A percentile compares a stretch with the other conserved stretches of the same genome.
These are phyloP conservation scores for Ceratocystis diversiconidia DNA, from an alignment of 2,329 filamentous ascomycete genomes.

Conservation along the genomic window DNA sequence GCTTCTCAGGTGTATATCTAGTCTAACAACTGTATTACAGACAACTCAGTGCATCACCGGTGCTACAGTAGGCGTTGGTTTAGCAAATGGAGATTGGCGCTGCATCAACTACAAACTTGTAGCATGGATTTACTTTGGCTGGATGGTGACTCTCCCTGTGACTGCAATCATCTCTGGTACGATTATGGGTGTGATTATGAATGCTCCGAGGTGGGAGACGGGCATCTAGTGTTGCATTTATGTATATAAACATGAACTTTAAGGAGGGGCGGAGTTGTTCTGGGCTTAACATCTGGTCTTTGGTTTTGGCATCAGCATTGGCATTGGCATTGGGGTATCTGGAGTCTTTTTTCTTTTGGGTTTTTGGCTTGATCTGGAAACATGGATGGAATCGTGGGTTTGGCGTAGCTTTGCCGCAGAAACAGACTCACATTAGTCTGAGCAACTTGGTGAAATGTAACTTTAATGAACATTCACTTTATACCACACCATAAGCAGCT, in stretches of 20 bases:
- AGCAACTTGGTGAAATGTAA: background rate
- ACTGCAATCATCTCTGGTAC: slow-evolving; percentile 36
- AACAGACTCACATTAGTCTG: background rate
- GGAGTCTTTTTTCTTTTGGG: background rate
- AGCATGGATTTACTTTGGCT: slow-evolving; percentile 34
- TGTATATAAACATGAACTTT: background rate
- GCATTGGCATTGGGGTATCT: background rate
- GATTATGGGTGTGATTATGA: slow-evolving; percentile 40
- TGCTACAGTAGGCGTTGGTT: slow-evolving; percentile 37
- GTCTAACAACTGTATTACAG: background rate
- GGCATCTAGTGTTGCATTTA: background rate
- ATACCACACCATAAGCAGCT: background rate
- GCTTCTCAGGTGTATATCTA: background rate
- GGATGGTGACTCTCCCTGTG: slow-evolving; percentile 38
- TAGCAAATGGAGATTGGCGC: slow-evolving; percentile 35
- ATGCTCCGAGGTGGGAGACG: slow-evolving; percentile 32
- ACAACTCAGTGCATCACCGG: slow-evolving; percentile 41
- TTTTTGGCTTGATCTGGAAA: background rate
- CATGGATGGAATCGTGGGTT: background rate
- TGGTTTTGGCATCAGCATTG: background rate
- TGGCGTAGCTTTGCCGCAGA: background rate
- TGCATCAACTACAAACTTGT: slow-evolving; percentile 37
- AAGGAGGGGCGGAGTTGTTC: no score
- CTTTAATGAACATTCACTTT: background rate
- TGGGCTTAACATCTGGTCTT: background rate